These are phyloP conservation scores for Phytopythium cucurbitacearum DNA, from an alignment of 352 stramenopile species.

Conservation along the genomic window DNA sequence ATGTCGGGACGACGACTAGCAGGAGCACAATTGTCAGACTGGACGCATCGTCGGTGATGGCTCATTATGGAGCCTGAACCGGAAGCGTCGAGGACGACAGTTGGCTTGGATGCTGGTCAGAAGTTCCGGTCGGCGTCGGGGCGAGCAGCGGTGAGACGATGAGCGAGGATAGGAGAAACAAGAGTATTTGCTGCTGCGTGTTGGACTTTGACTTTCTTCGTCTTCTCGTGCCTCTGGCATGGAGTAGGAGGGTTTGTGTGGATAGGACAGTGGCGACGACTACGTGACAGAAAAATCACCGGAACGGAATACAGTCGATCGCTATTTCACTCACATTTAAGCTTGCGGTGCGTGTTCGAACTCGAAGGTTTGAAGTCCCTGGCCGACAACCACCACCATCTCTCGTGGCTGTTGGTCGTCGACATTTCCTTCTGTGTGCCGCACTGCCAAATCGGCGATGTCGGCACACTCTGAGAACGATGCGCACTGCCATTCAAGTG, in stretches of 20 bases:
- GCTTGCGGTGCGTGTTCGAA: conserved; percentile 19
- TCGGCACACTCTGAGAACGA: conserved; percentile 79
- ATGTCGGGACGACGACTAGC: no score
- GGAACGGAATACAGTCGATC: conserved; percentile 1
- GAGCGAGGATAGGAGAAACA: conserved; percentile 1
- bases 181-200: conserved; percentile 22
- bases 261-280: no score
- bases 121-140: neutral
- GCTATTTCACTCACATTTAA: no score
- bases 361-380: conserved; percentile 66
- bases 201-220: neutral
- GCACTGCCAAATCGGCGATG: conserved; percentile 61
- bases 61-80: no score
- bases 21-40: no score
- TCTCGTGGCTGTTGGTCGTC: conserved; percentile 5
- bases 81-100: no score
- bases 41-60: no score
- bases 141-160: neutral
- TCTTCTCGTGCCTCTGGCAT: no score
- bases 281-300: neutral
- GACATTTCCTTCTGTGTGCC: neutral
- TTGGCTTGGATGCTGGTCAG: neutral
- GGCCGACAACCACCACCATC: conserved; percentile 64
- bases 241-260: no score
- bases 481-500: conserved; percentile 48